Percentiles rank a stretch among this genome's conserved stretches.
Evolutionary conservation across 2,329 filamentous ascomycete genomes (phyloP).

Genomic region (Fusarium fujikuroi): DNA sequence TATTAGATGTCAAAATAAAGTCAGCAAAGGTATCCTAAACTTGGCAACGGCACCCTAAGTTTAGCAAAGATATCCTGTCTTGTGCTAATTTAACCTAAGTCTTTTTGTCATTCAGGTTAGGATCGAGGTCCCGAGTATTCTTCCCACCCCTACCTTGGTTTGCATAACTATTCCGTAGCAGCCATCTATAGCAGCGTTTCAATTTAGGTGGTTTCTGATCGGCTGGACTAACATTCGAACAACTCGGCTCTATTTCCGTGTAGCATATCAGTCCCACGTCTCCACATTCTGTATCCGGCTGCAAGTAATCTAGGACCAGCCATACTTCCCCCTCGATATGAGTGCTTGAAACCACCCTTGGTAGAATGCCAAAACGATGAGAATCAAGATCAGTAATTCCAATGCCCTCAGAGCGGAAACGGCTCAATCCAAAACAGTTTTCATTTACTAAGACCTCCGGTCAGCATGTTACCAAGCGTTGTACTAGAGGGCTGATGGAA

Average conservation of each 20-base stretch:
- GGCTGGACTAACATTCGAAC: neutral
- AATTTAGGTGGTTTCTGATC: neutral
- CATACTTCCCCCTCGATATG: neutral
- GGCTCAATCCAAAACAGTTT: neutral
- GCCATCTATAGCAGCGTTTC: neutral
- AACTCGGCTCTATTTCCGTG: neutral
- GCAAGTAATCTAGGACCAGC: neutral
- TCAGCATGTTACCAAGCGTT: neutral
- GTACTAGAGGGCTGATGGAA: neutral
- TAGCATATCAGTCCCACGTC: neutral
- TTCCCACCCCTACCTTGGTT: neutral
- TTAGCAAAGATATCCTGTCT: neutral
- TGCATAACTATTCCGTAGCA: neutral
- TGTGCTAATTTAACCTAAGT: neutral
- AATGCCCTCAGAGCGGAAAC: neutral
- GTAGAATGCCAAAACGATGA: neutral
- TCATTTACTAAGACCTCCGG: slow-evolving; percentile 5
- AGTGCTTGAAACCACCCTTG: neutral
- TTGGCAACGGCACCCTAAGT: neutral
- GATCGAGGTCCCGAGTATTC: neutral
- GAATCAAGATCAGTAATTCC: slow-evolving; percentile 8
- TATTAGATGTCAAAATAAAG: neutral
- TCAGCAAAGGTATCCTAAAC: neutral
- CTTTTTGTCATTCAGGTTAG: neutral
- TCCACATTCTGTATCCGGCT: neutral